Evolutionary conservation across 805 yeast genomes (phyloP).

Genomic region (Wickerhamiella sorbophila): DNA sequence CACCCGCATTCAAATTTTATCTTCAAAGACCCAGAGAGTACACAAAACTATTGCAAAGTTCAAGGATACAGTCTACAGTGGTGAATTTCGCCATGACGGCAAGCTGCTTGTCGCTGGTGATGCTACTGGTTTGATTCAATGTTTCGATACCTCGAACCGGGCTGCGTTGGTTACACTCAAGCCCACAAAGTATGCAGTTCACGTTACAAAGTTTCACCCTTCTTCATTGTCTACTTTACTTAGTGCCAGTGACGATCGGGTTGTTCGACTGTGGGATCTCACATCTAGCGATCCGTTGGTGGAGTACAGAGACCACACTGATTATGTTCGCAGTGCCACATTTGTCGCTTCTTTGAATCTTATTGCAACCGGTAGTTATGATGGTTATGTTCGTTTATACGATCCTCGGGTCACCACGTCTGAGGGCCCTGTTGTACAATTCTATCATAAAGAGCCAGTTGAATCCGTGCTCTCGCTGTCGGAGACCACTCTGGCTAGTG

Average conservation of each 20-base stretch:
- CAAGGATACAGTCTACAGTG: slow-evolving; percentile 83
- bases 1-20: slow-evolving; percentile 80
- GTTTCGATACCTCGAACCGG: slow-evolving; percentile 74
- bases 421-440: slow-evolving; percentile 42
- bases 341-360: slow-evolving; percentile 66
- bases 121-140: slow-evolving; percentile 83
- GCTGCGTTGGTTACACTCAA: slow-evolving; percentile 63
- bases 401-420: slow-evolving; percentile 49
- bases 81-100: slow-evolving; percentile 86
- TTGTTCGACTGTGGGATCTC: slow-evolving; percentile 82
- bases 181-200: slow-evolving; percentile 80
- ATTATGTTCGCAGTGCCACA: slow-evolving; percentile 71
- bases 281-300: slow-evolving; percentile 60
- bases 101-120: slow-evolving; percentile 87
- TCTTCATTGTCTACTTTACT: slow-evolving; percentile 55
- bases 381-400: slow-evolving; percentile 68
- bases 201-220: slow-evolving; percentile 86
- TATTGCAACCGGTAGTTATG: slow-evolving; percentile 89
- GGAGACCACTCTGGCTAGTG: slow-evolving; percentile 66
- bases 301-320: slow-evolving; percentile 55
- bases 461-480: slow-evolving; percentile 68
- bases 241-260: slow-evolving; percentile 84
- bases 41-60: slow-evolving; percentile 73
- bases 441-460: slow-evolving; percentile 67
- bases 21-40: slow-evolving; percentile 89